Conservation (phyloP, 768 basidiomycete genomes). For the Lentinus tigrinus region DNA sequence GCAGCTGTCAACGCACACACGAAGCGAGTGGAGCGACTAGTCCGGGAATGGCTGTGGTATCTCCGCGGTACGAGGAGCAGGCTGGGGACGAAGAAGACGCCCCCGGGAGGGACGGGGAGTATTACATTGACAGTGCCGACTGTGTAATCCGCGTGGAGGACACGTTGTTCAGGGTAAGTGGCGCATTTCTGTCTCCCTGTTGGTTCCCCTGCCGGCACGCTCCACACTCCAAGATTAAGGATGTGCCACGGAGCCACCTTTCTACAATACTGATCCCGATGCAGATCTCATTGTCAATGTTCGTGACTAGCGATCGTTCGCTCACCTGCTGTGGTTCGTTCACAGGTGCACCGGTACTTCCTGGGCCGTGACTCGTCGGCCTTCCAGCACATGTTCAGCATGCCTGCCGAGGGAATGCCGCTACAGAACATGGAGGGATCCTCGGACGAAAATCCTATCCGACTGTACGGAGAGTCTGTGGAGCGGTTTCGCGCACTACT, state of each 20-base stretch:
- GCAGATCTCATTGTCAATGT: conserved; percentile 8
- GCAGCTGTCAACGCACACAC: not conserved
- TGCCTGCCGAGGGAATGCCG: conserved; percentile 11
- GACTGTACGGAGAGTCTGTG: conserved; percentile 37
- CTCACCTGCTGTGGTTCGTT: conserved; percentile 4
- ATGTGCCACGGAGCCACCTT: not conserved
- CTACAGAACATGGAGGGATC: conserved; percentile 21
- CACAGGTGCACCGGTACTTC: conserved; percentile 30
- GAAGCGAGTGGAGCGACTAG: conserved; percentile 12
- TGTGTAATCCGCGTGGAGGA: conserved; percentile 62
- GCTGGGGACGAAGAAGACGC: not conserved
- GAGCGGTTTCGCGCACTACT: conserved; percentile 40
- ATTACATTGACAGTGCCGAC: conserved; percentile 69
- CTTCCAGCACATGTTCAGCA: conserved; percentile 31
- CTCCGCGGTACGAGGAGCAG: conserved; percentile 1
- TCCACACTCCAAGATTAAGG: conserved; percentile 3
- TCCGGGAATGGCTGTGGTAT: not conserved
- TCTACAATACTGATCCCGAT: conserved; percentile 12
- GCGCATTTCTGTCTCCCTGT: not conserved
- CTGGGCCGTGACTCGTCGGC: conserved; percentile 31
- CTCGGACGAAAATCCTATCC: conserved; percentile 35
- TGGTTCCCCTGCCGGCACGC: not conserved
- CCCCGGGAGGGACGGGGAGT: conserved; percentile 44
- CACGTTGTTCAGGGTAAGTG: conserved; percentile 65
- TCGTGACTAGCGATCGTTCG: conserved; percentile 6